phyloP scores from a whole-genome alignment of 1,284 basidiomycete genomes.

The Heterobasidion occidentale region DNA sequence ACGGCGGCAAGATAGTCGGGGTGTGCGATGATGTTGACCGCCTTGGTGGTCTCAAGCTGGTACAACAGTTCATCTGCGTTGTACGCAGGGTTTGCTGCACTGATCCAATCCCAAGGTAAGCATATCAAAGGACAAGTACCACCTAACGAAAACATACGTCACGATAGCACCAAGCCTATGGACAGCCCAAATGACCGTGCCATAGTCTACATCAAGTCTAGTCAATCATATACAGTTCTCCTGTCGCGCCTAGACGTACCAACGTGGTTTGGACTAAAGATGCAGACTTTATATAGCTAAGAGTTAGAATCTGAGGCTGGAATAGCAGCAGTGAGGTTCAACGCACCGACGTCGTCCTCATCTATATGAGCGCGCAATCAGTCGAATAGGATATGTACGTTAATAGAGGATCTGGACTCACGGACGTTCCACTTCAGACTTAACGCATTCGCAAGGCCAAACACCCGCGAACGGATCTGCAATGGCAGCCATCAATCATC shows the following conservation, averaged over 20 bases:
- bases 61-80: conserved; percentile 58
- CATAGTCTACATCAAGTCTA: conserved; percentile 46
- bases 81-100: conserved; percentile 64
- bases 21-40: conserved; percentile 54
- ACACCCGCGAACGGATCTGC: conserved; percentile 43
- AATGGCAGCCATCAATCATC: not conserved
- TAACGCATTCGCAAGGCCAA: conserved; percentile 56
- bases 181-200: conserved; percentile 64
- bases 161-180: conserved; percentile 68
- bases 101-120: conserved; percentile 9
- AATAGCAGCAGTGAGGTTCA: not conserved
- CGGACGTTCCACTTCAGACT: conserved; percentile 39
- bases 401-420: conserved; percentile 14
- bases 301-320: not conserved
- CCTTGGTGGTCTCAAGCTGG: conserved; percentile 46
- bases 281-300: conserved; percentile 37
- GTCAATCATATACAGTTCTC: not conserved
- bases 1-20: conserved; percentile 41
- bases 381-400: not conserved
- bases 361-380: conserved; percentile 15
- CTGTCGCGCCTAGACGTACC: conserved; percentile 28
- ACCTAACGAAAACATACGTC: conserved; percentile 10
- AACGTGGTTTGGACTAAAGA: conserved; percentile 63
- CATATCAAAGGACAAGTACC: conserved; percentile 29
- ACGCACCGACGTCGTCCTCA: conserved; percentile 45